Evolutionary conservation across 495 filamentous ascomycete species (phyloP), one percentile per base, ranked within the genome.

Genomic region (Penicillium herquei): DNA sequence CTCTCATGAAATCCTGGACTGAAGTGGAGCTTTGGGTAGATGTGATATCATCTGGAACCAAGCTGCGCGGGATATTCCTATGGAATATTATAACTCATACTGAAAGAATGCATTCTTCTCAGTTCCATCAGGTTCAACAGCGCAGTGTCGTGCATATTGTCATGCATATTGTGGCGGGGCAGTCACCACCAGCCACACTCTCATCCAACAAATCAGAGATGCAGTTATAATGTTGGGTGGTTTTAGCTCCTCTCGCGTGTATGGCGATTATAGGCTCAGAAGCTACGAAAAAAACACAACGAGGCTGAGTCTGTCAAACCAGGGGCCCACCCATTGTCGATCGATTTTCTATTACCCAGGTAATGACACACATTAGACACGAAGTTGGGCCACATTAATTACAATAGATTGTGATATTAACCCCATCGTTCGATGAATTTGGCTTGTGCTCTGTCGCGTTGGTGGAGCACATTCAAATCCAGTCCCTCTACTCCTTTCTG

Each of bases 401-500:
- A 26, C 21, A 26, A 26, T 26, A 26, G 21, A 26, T 26, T 26
- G 21, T 26, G 2, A 26, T 26, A 26, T 49, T 58, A 69, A 14
- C 42, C 39, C 74, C 74, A 77, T 46, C 52, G 60, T 39, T 67
- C 63, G 7, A 77, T 30, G 31, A 77, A 70, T 21, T 47, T 65
- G 7, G 68, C 72, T 34, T 62, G 69, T 13, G 41, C 44, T 39
- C 59, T 62, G 50, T 76, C 69, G 7, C 68, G 69, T 39, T 70
- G 70, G 43, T 71, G 64, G 31, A 78, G 56, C 49, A 71, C 58
- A 47, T 70, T 67, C 47, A 72, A 30, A 33, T 78, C 58, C 16
- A 79, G 51, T 18, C 58, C 52, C 55, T 71, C 59, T 7, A 77
- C 57, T 3, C 69, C 70, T 46, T 66, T 69, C 49, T 73, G 70